phyloP scores from a whole-genome alignment of 441 rosid species.

The Arabidopsis hybrid region DNA sequence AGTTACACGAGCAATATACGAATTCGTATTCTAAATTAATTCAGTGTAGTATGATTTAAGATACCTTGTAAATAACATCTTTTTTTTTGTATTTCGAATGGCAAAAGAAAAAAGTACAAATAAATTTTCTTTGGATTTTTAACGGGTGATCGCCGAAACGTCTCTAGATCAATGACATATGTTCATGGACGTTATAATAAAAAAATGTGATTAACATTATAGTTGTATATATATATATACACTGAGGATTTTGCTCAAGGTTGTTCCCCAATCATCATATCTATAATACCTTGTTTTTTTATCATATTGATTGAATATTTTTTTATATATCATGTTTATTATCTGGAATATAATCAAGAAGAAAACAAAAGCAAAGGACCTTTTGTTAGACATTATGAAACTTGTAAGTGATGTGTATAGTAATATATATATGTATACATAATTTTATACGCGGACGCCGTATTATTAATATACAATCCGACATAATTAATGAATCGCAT shows the following conservation, averaged over 20 bases:
- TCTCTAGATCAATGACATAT: not conserved
- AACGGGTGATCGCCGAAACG: not conserved
- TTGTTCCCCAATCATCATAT: constrained; percentile 37
- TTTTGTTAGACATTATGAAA: constrained; percentile 44
- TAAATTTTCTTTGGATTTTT: not conserved
- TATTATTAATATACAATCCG: constrained; percentile 19
- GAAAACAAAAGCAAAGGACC: constrained; percentile 37
- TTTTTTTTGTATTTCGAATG: not conserved
- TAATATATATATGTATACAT: constrained; percentile 23
- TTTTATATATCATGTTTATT: constrained; percentile 18
- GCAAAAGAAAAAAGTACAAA: not conserved
- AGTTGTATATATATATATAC: not conserved
- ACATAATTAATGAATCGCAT: constrained; percentile 34
- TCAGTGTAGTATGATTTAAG: not conserved
- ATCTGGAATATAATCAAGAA: constrained; percentile 16
- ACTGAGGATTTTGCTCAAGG: constrained; percentile 31
- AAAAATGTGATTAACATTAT: constrained; percentile 9
- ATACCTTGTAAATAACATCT: not conserved
- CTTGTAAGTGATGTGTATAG: constrained; percentile 22
- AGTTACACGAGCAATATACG: constrained; percentile 10
- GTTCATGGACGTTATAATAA: not conserved
- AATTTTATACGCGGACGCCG: not conserved
- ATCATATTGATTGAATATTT: constrained; percentile 9
- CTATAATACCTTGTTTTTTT: constrained; percentile 24
- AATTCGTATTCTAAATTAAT: not conserved